Conservation (phyloP, 2,329 filamentous ascomycete genomes). For the Cytospora leucostoma region DNA sequence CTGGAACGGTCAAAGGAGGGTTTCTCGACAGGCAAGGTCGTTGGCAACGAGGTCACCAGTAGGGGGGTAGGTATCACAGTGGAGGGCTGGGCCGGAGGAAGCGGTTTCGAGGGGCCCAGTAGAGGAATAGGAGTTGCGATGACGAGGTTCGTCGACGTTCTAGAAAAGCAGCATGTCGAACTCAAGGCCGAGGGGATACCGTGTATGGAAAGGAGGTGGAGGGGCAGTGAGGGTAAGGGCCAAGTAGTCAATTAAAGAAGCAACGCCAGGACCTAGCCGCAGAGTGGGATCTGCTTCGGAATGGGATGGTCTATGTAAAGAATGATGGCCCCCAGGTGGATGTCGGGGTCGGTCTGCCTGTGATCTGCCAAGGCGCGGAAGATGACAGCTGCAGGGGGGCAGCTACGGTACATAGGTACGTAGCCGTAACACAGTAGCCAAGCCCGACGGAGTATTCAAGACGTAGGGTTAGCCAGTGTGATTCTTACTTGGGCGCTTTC, state of each 20-base stretch:
- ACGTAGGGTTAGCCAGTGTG: no score
- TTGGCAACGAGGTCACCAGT: slow-evolving; percentile 5
- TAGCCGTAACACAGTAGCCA: not conserved
- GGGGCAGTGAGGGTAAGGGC: slow-evolving; percentile 11
- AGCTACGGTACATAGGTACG: not conserved
- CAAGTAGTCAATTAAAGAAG: slow-evolving; percentile 14
- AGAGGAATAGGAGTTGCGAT: slow-evolving; percentile 7
- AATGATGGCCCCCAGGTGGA: not conserved
- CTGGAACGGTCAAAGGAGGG: not conserved
- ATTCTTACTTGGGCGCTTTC: no score
- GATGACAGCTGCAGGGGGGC: slow-evolving; percentile 23
- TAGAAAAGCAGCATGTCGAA: slow-evolving; percentile 14
- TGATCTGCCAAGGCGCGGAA: not conserved
- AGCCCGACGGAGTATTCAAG: no score
- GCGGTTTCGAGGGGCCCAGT: not conserved
- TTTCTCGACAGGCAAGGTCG: slow-evolving; percentile 2
- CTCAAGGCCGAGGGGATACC: not conserved
- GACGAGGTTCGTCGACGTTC: slow-evolving; percentile 1
- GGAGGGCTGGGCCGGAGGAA: not conserved
- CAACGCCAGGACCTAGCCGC: slow-evolving; percentile 9
- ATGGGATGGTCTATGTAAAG: slow-evolving; percentile 13
- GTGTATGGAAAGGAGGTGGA: not conserved
- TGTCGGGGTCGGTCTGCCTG: no score
- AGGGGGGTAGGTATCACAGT: not conserved
- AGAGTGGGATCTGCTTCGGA: slow-evolving; percentile 13